Evolutionary conservation across 345 rosid genomes (phyloP).

Genomic region (Eucalyptus lansdowneana): DNA sequence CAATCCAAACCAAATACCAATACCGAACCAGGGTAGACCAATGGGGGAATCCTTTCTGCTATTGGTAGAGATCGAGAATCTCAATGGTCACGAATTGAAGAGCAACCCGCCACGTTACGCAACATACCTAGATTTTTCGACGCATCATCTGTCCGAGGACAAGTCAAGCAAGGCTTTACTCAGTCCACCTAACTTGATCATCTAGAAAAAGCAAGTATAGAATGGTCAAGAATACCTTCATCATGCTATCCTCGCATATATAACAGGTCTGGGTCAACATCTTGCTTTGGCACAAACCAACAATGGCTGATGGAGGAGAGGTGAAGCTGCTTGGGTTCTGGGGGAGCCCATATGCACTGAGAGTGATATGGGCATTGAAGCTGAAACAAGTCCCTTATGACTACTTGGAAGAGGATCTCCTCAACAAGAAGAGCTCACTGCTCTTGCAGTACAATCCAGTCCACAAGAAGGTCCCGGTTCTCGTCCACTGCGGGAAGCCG

Average conservation of each 20-base stretch:
- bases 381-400: conserved; percentile 2
- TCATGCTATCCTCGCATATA: neutral
- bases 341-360: conserved; percentile 5
- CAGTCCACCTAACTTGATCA: neutral
- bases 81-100: neutral
- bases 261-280: neutral
- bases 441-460: conserved; percentile 15
- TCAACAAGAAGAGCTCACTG: conserved; percentile 6
- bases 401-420: conserved; percentile 11
- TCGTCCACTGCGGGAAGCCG: conserved; percentile 7
- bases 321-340: conserved; percentile 8
- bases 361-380: conserved; percentile 13
- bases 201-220: neutral
- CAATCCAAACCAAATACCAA: neutral
- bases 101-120: neutral
- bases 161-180: neutral
- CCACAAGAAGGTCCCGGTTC: conserved; percentile 9
- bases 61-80: neutral
- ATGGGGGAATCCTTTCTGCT: neutral
- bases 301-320: neutral
- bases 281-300: neutral
- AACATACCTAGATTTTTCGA: neutral
- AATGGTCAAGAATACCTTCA: neutral
- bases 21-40: neutral
- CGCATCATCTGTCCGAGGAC: neutral